Percentiles rank a stretch among this genome's conserved stretches.
These are phyloP conservation scores for Citrus sp. DNA, from an alignment of 345 rosid species.

Conservation along the genomic window DNA sequence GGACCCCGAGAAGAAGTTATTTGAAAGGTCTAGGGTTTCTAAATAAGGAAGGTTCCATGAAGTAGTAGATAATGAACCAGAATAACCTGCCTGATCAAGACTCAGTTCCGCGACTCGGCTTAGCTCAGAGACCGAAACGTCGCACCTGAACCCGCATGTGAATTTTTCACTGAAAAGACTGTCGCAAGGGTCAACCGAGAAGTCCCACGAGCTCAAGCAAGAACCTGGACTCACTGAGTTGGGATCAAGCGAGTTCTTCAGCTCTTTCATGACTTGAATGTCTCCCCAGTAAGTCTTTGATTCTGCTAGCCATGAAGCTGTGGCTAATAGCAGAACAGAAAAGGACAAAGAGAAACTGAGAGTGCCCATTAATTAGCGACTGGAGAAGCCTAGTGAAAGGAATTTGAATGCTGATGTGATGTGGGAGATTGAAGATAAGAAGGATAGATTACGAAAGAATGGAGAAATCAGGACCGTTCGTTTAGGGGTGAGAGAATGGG, in stretches of 20 bases:
- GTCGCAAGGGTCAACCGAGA: conserved; percentile 82
- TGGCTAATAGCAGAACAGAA: conserved; percentile 20
- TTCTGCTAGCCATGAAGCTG: conserved; percentile 20
- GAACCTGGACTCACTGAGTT: conserved; percentile 65
- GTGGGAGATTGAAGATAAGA: not conserved
- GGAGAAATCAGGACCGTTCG: conserved; percentile 22
- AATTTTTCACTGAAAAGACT: conserved; percentile 60
- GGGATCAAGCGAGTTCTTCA: conserved; percentile 45
- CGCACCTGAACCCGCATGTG: conserved; percentile 94
- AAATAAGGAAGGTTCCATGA: conserved; percentile 63
- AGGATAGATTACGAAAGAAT: not conserved
- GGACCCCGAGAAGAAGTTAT: conserved; percentile 58
- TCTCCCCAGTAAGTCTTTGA: conserved; percentile 65
- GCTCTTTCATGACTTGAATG: conserved; percentile 39
- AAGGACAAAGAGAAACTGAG: conserved; percentile 21
- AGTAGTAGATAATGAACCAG: conserved; percentile 47
- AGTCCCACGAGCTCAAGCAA: conserved; percentile 81
- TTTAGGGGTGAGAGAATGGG: conserved; percentile 7
- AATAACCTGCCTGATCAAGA: conserved; percentile 82
- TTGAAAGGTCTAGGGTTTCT: conserved; percentile 59
- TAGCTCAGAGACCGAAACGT: conserved; percentile 33
- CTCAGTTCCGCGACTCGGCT: conserved; percentile 69
- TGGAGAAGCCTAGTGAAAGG: not conserved
- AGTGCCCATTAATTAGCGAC: conserved; percentile 20
- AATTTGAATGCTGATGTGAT: not conserved